A percentile compares a stretch with the other conserved stretches of the same genome.
phyloP scores from a whole-genome alignment of 495 filamentous ascomycete species.

The Xylaria palmicola region DNA sequence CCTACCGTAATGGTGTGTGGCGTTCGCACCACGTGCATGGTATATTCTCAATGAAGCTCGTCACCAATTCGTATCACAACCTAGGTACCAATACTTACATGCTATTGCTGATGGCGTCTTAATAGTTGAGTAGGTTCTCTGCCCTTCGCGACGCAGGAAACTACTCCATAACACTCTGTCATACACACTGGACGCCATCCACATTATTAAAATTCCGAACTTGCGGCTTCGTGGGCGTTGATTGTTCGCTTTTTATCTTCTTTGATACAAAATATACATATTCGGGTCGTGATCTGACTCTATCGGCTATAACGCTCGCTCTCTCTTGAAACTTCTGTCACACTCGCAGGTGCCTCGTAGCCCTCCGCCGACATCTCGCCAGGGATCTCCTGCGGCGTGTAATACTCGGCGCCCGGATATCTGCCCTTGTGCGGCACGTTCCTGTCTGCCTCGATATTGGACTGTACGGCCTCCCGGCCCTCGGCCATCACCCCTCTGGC shows the following conservation, averaged over 20 bases:
- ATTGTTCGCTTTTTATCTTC: not conserved
- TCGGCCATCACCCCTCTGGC: slow-evolving; percentile 16
- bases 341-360: slow-evolving; percentile 28
- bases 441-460: slow-evolving; percentile 19
- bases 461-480: slow-evolving; percentile 22
- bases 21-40: no score
- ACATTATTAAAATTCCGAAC: not conserved
- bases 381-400: slow-evolving; percentile 22
- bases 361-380: slow-evolving; percentile 34
- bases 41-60: no score
- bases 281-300: not conserved
- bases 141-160: no score
- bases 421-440: slow-evolving; percentile 19
- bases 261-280: not conserved
- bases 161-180: no score
- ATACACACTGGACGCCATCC: no score
- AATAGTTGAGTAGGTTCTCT: no score
- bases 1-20: no score
- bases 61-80: no score
- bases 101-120: no score
- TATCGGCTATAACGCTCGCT: slow-evolving; percentile 19
- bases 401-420: slow-evolving; percentile 28
- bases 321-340: slow-evolving; percentile 25
- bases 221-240: not conserved
- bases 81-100: no score